These are phyloP conservation scores for Isabelozyma heimii DNA, from an alignment of 805 yeast genomes.

Conservation along the genomic window DNA sequence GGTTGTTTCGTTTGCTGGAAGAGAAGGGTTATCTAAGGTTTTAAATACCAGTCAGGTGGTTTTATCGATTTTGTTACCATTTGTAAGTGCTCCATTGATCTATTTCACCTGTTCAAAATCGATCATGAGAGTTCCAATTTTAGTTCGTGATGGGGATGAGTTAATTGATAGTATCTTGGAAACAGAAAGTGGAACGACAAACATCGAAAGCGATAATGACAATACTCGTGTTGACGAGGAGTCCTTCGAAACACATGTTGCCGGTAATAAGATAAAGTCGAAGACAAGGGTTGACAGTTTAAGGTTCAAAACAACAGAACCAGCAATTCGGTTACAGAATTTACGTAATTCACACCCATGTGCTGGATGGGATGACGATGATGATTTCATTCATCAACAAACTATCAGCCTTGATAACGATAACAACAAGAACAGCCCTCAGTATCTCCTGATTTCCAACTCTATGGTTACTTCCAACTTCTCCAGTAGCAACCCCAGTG, in stretches of 20 bases:
- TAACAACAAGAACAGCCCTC: background rate
- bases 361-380: constrained; percentile 39
- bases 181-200: background rate
- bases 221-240: background rate
- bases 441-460: constrained; percentile 3
- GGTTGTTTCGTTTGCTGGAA: constrained; percentile 70
- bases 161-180: constrained; percentile 17
- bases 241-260: background rate
- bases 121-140: constrained; percentile 58
- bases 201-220: background rate
- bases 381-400: constrained; percentile 14
- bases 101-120: constrained; percentile 71
- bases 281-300: background rate
- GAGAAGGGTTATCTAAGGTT: constrained; percentile 74
- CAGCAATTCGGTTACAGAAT: constrained; percentile 40
- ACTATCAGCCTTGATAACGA: background rate
- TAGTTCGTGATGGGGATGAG: constrained; percentile 28
- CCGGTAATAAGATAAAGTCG: background rate
- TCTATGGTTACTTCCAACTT: background rate
- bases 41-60: constrained; percentile 83
- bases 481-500: constrained; percentile 5
- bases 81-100: constrained; percentile 85
- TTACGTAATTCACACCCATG: constrained; percentile 42
- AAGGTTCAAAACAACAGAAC: constrained; percentile 32
- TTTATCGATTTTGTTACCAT: constrained; percentile 74